phyloP scores from a whole-genome alignment of 805 yeast genomes.

The Wickerhamiella occidentalis region DNA sequence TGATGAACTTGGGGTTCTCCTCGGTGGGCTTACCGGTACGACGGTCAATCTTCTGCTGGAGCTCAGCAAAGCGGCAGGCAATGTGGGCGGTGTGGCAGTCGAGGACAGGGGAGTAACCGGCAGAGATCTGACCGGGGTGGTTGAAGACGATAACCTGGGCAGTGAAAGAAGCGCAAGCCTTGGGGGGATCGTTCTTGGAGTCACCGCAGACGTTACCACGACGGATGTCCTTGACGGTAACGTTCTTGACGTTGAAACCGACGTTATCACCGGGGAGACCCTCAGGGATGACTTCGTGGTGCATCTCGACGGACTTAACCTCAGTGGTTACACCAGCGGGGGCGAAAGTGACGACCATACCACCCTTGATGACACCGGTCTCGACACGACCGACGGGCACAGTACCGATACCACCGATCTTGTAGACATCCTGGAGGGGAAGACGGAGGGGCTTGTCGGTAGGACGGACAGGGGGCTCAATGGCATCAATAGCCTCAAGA shows the following conservation, averaged over 20 bases:
- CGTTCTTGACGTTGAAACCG: constrained; percentile 84
- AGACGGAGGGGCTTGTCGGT: constrained; percentile 79
- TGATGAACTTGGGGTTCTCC: constrained; percentile 84
- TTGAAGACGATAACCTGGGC: constrained; percentile 79
- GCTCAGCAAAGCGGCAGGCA: constrained; percentile 76
- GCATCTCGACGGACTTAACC: constrained; percentile 83
- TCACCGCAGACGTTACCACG: constrained; percentile 91
- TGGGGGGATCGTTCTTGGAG: constrained; percentile 81
- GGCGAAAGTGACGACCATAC: constrained; percentile 81
- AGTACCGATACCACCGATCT: constrained; percentile 85
- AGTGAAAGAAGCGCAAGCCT: constrained; percentile 66
- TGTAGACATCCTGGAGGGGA: constrained; percentile 85
- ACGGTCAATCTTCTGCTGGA: constrained; percentile 77
- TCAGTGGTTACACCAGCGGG: constrained; percentile 86
- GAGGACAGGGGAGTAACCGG: constrained; percentile 85
- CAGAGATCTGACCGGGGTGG: constrained; percentile 86
- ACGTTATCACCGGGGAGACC: constrained; percentile 89
- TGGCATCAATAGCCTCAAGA: constrained; percentile 73
- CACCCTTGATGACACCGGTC: constrained; percentile 85
- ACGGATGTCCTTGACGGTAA: constrained; percentile 77
- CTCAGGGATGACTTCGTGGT: constrained; percentile 66
- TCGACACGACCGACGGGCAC: constrained; percentile 92
- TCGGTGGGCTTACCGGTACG: constrained; percentile 85
- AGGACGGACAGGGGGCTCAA: constrained; percentile 72
- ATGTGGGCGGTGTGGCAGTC: constrained; percentile 92